Evolutionary conservation across 768 basidiomycete genomes (phyloP).

Genomic region (Boletus sensibilis): DNA sequence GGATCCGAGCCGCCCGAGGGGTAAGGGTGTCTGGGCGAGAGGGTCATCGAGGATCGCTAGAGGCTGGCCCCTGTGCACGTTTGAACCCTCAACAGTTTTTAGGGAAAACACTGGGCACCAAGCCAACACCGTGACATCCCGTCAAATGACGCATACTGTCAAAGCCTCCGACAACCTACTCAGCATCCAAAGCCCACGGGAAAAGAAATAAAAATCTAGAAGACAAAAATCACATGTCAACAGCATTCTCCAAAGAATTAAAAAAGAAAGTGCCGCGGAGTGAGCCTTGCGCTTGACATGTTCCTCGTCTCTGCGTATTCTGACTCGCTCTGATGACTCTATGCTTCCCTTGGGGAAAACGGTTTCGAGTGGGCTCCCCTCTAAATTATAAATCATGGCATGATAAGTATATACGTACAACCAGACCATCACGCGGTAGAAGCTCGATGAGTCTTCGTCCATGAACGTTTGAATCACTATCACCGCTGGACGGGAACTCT

Average conservation of each 20-base stretch:
- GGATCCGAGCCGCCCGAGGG: neutral
- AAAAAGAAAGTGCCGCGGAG: neutral
- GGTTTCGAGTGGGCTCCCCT: neutral
- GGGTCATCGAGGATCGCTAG: neutral
- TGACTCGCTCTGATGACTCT: neutral
- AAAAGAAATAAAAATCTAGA: neutral
- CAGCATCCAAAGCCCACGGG: neutral
- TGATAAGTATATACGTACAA: slow-evolving; percentile 2
- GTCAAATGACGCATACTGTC: neutral
- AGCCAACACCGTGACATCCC: slow-evolving; percentile 12
- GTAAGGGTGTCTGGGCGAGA: neutral
- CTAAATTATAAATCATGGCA: neutral
- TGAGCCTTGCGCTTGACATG: neutral
- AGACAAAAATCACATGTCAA: slow-evolving; percentile 1
- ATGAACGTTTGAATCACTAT: neutral
- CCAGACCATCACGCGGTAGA: slow-evolving; percentile 19
- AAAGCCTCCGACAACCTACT: neutral
- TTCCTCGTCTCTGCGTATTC: neutral
- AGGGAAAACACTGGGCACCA: neutral
- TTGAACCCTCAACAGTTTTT: neutral
- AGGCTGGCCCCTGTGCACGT: neutral
- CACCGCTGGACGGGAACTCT: slow-evolving; percentile 14
- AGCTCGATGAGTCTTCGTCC: neutral
- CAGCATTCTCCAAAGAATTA: neutral
- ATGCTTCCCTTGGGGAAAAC: neutral